Evolutionary conservation across 2,329 filamentous ascomycete genomes (phyloP), one percentile per base, ranked within the genome.

Genomic region (Zelopaecilomyces penicillatus): DNA sequence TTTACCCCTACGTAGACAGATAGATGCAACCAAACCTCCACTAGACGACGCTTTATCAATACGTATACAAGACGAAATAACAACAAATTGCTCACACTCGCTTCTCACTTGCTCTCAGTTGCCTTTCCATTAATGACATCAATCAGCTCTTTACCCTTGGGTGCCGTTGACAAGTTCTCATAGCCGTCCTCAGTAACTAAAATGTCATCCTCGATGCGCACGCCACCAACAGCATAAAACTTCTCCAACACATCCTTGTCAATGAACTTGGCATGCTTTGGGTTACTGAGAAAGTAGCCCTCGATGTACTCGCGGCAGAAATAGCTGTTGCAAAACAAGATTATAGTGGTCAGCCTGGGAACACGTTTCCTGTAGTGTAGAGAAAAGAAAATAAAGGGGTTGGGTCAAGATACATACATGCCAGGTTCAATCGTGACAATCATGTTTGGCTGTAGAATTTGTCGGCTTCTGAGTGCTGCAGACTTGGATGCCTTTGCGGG

Each of bases 131-230:
- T 76, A 42, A 83, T 76, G 40, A 85, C 70, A 50, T 73, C 71
- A 58, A 89, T 67, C 55, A 89, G 66, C 58, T 87, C 82, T 42
- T 83, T 73, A 2, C 80, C 78, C 68, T 94, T 95, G 1, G 87
- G 85, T 30, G 85, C 85, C 12, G 76, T 75, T 2, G 89, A 94
- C 60, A 97, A 59, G 59, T 95, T 94, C 65, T 96, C 89, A 56
- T 80, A 81, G 0, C 90, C 89, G 27, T 77, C 70, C 49, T 83
- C 73, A 1, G 85, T 93, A 39, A 97, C 81, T 26, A 93, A 71
- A 34, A 97, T 76, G 61, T 91, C 87, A 59, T 97, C 89, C 67
- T 98, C 93, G 49, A 97, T 94, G 39, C 93, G 78, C 28, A 95
- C 88, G 31, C 93, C 93, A 11, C 91, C 93, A 1, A 97, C 83